A percentile compares a stretch with the other conserved stretches of the same genome.
Evolutionary conservation across 192 early-diverging fungal species (phyloP).

Genomic region (Diversispora eburnea): DNA sequence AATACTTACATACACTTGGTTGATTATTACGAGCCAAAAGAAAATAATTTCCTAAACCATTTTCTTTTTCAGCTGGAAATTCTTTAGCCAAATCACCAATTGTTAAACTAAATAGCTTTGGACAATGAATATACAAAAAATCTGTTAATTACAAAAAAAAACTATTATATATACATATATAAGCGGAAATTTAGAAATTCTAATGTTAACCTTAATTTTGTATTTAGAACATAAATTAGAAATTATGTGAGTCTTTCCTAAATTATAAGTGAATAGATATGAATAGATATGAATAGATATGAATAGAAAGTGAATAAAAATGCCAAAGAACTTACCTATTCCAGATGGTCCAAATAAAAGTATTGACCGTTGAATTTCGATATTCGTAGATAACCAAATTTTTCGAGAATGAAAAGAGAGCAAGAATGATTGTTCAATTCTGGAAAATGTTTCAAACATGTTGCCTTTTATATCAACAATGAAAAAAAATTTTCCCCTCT

Average conservation of each 20-base stretch:
- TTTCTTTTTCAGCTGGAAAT: slow-evolving; percentile 39
- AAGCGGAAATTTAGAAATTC: background rate
- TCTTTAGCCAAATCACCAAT: slow-evolving; percentile 42
- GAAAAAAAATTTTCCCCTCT: background rate
- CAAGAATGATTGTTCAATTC: slow-evolving; percentile 5
- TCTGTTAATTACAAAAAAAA: background rate
- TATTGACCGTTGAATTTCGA: slow-evolving; percentile 11
- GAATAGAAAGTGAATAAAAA: background rate
- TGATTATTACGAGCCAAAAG: slow-evolving; percentile 8
- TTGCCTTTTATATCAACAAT: background rate
- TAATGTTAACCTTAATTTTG: background rate
- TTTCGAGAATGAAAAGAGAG: background rate
- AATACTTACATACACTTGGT: slow-evolving; percentile 15
- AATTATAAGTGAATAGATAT: background rate
- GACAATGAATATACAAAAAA: background rate
- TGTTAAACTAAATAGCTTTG: slow-evolving; percentile 31
- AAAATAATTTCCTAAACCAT: slow-evolving; percentile 34
- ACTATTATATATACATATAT: background rate
- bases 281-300: background rate
- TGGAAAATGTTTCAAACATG: background rate
- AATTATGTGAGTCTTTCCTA: background rate
- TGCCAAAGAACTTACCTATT: background rate
- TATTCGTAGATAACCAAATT: background rate
- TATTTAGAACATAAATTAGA: slow-evolving; percentile 9
- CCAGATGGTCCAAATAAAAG: slow-evolving; percentile 30